phyloP scores from a whole-genome alignment of 2,329 filamentous ascomycete species.

The Trichoderma koningii region DNA sequence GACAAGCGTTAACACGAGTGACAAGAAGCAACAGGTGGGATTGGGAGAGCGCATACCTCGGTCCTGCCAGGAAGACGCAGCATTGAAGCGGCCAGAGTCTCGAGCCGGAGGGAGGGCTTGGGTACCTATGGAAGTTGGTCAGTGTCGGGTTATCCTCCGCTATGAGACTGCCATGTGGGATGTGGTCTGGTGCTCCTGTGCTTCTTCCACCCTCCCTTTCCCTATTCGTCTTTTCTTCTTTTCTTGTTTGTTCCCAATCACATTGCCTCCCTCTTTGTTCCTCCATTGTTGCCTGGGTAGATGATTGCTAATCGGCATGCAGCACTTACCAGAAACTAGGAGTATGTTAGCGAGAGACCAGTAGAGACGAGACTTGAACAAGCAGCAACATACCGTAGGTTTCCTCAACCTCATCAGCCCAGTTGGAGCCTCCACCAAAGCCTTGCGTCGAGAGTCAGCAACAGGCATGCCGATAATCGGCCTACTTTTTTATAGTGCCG shows the following conservation, averaged over 20 bases:
- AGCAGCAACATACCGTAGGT: conserved; percentile 63
- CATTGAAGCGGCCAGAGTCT: conserved; percentile 47
- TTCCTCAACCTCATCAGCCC: conserved; percentile 99
- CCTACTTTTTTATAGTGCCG: conserved; percentile 37
- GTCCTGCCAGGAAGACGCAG: conserved; percentile 47
- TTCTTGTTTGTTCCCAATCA: background rate
- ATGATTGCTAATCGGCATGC: background rate
- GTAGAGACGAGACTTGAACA: background rate
- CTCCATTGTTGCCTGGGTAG: background rate
- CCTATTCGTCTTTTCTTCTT: background rate
- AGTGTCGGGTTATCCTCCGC: conserved; percentile 24
- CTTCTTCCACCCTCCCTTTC: background rate
- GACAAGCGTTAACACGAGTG: conserved; percentile 31
- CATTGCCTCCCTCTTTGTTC: background rate
- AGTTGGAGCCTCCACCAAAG: conserved; percentile 68
- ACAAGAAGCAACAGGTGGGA: background rate
- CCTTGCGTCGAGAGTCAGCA: conserved; percentile 43
- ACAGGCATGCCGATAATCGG: conserved; percentile 27
- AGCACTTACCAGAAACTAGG: conserved; percentile 43
- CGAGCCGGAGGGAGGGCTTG: conserved; percentile 55
- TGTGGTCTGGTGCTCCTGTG: too few species aligned
- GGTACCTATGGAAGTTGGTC: conserved; percentile 48
- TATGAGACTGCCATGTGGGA: conserved; percentile 9
- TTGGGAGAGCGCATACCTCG: conserved; percentile 41
- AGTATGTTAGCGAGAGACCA: conserved; percentile 35